phyloP scores from a whole-genome alignment of 371 early-diverging fungal genomes.

The Phascolomyces articulosus region DNA sequence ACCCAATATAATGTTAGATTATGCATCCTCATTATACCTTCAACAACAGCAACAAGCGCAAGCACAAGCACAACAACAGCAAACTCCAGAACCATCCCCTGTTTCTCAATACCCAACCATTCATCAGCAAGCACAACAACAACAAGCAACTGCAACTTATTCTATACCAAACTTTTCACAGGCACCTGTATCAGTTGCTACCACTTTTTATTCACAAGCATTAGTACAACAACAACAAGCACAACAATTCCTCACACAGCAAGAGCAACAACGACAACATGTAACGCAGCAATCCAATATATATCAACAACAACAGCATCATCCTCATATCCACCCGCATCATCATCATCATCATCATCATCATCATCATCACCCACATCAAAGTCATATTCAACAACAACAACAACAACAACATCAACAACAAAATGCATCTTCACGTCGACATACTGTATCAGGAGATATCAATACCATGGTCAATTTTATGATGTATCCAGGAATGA shows the following conservation, averaged over 20 bases:
- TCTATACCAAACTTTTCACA: neutral
- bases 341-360: neutral
- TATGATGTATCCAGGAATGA: neutral
- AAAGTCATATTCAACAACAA: neutral
- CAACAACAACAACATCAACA: slow-evolving; percentile 3
- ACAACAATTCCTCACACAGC: neutral
- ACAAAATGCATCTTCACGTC: slow-evolving; percentile 1
- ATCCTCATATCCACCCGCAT: neutral
- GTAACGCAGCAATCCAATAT: neutral
- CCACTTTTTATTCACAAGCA: neutral
- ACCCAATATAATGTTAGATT: neutral
- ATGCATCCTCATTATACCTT: neutral
- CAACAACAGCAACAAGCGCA: neutral
- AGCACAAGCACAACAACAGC: neutral
- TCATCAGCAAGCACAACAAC: too few relatives aligned
- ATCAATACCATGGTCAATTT: neutral
- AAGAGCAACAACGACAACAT: neutral
- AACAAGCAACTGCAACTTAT: too few relatives aligned
- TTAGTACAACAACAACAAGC: neutral
- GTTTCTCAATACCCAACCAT: neutral
- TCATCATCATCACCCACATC: neutral
- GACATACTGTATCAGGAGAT: neutral
- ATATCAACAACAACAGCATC: neutral
- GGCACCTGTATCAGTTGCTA: neutral
- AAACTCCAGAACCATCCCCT: neutral